Percentiles rank a stretch among this genome's conserved stretches.
These are phyloP conservation scores for Dryas alaskensis DNA, from an alignment of 306 rosid species.

Conservation along the genomic window DNA sequence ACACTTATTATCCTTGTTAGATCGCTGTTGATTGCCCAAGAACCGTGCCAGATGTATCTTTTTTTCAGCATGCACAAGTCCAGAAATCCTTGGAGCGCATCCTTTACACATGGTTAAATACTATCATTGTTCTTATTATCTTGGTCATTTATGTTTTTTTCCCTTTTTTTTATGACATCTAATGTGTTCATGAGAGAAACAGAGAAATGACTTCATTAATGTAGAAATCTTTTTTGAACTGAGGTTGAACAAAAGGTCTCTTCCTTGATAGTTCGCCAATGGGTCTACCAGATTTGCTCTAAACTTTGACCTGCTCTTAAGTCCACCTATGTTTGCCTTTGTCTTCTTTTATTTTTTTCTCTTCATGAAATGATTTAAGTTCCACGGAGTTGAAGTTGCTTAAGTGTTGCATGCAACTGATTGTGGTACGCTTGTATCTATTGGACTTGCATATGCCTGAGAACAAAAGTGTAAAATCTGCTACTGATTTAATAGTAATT, in stretches of 20 bases:
- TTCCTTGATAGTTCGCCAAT: too few relatives aligned
- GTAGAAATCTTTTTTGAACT: neutral
- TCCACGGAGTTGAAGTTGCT: neutral
- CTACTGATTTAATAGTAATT: neutral
- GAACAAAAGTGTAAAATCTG: neutral
- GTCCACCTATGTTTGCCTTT: neutral
- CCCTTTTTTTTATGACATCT: neutral
- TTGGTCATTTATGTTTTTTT: too few relatives aligned
- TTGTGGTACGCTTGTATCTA: neutral
- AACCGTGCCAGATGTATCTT: constrained; percentile 87
- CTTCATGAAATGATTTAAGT: neutral
- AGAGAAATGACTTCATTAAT: neutral
- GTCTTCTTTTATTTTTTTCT: neutral
- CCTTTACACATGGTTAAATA: constrained; percentile 75
- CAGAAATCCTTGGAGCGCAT: constrained; percentile 94
- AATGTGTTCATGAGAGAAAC: neutral
- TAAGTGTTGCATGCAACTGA: neutral
- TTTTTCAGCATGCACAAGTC: constrained; percentile 81
- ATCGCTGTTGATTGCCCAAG: constrained; percentile 92
- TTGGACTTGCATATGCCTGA: neutral
- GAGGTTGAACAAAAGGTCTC: neutral
- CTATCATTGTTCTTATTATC: neutral
- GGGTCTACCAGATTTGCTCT: too few relatives aligned
- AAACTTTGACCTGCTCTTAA: too few relatives aligned
- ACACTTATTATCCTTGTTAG: constrained; percentile 33